Percentiles rank a stretch among this genome's conserved stretches.
These are phyloP conservation scores for Phaeosphaeria sp. DNA, from an alignment of 2,329 filamentous ascomycete species.

Conservation along the genomic window DNA sequence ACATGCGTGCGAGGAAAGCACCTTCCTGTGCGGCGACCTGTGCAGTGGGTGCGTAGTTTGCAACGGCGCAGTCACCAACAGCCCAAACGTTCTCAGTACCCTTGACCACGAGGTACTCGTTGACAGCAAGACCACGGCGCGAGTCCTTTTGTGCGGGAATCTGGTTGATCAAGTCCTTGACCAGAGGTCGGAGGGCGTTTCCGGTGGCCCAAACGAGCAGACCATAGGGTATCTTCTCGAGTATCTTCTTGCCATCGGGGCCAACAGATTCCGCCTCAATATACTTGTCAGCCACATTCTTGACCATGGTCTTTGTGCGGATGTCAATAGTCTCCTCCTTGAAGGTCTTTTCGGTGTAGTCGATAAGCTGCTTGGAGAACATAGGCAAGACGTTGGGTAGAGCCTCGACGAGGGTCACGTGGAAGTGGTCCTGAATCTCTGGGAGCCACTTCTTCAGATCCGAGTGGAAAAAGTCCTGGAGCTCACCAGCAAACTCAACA, in stretches of 20 bases:
- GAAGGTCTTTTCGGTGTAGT: conserved; percentile 99
- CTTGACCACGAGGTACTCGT: conserved; percentile 98
- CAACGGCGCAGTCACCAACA: conserved; percentile 94
- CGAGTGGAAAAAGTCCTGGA: conserved; percentile 98
- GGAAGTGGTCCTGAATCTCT: conserved; percentile 92
- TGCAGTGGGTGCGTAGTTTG: conserved; percentile 95
- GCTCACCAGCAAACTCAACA: conserved; percentile 97
- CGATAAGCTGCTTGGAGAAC: conserved; percentile 99
- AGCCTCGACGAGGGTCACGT: conserved; percentile 96
- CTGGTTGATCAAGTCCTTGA: conserved; percentile 89
- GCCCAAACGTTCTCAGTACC: conserved; percentile 98
- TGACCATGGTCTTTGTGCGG: conserved; percentile 98
- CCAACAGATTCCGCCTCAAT: conserved; percentile 87
- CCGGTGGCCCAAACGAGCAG: conserved; percentile 98
- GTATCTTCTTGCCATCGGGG: conserved; percentile 83
- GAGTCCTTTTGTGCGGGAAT: conserved; percentile 96
- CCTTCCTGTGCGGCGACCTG: conserved; percentile 97
- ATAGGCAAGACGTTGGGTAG: conserved; percentile 95
- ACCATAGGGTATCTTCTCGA: conserved; percentile 87
- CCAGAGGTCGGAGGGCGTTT: conserved; percentile 87
- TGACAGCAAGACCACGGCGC: conserved; percentile 91
- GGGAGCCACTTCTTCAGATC: conserved; percentile 98
- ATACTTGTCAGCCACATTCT: conserved; percentile 90
- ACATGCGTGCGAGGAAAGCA: conserved; percentile 89
- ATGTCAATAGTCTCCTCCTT: conserved; percentile 98